Percentiles rank a stretch among this genome's conserved stretches.
These are phyloP conservation scores for Apiotrichum domesticum DNA, from an alignment of 1,284 basidiomycete genomes.

Conservation along the genomic window DNA sequence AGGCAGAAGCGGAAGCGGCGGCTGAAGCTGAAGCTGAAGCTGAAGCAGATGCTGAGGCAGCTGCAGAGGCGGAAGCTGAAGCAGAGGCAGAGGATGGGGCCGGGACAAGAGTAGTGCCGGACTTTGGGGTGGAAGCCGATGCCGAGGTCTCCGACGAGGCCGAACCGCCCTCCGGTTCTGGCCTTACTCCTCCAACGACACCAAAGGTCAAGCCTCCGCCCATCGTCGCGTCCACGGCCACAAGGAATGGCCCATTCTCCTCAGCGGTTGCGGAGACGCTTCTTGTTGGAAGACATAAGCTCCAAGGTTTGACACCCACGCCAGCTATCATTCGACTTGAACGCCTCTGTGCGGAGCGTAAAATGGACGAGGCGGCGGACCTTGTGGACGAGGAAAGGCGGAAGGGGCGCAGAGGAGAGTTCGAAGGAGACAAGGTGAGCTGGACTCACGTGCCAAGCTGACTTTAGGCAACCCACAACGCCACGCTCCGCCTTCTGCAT, in stretches of 20 bases:
- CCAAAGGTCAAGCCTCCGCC: conserved; percentile 24
- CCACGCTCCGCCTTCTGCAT: conserved; percentile 44
- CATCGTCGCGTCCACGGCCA: conserved; percentile 9
- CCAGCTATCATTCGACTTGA: conserved; percentile 42
- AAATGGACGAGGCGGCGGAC: conserved; percentile 43
- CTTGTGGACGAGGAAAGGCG: conserved; percentile 44
- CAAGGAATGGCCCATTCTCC: conserved; percentile 22
- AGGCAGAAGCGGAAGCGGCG: too few species aligned
- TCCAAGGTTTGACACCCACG: conserved; percentile 44
- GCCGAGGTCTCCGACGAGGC: conserved; percentile 1
- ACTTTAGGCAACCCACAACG: conserved; percentile 31
- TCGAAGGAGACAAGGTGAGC: conserved; percentile 39
- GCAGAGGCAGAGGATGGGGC: too few species aligned
- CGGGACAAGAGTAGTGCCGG: background rate
- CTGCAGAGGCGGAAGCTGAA: too few species aligned
- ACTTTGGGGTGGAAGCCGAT: background rate
- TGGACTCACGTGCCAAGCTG: background rate
- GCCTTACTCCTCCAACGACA: conserved; percentile 38
- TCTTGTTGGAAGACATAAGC: conserved; percentile 40
- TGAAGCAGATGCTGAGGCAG: too few species aligned
- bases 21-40: too few species aligned
- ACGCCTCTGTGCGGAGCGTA: conserved; percentile 35
- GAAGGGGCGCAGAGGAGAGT: conserved; percentile 36
- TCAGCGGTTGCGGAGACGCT: conserved; percentile 43
- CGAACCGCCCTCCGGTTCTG: conserved; percentile 39